Evolutionary conservation across 129 eudicot species (phyloP), one percentile per base, ranked within the genome.

Genomic region (Helianthus annuus): DNA sequence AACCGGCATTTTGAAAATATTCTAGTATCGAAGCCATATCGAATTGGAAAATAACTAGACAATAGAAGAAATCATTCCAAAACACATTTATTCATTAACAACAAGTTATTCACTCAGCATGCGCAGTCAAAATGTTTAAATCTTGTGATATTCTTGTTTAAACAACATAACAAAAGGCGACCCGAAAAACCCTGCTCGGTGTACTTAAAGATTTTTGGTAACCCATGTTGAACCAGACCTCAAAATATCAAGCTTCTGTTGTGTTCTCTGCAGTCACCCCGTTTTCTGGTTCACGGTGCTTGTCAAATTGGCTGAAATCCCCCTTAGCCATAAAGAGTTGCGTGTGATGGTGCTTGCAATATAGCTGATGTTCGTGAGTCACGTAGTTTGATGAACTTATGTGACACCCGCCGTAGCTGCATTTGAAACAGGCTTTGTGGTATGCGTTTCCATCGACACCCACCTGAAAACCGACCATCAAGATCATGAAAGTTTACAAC

Each of bases 251-350:
- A 64, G 22, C 75, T 73, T 68, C 83, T 36, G 68, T 19, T 71
- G 83, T 81, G 81, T 73, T 74, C 78, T 84, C 89, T 32, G 36
- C 4, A 13, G 64, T 7, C 39, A 24, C 65, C 77, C 79, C 85
- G 59, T 68, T 74, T 45, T 66, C 57, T 71, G 69, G 73, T 44
- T 77, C 75, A 59, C 58, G 71, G 60, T 79, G 83, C 66, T 83
- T 79, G 60, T 70, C 85, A 4, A 83, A 69, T 36, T 80, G 88
- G 78, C 90, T 88, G 80, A 85, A 88, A 78, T 83, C 73, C 16
- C 95, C 95, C 77, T 85, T 88, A 2, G 83, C 83, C 86, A 80
- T 85, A 81, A 88, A 88, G 32, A 88, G 84, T 45, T 88, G 95
- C 0, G 84, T 75, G 11, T 83, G 81, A 68, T 88, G 95, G 76